These are phyloP conservation scores for Lactarius psammicola DNA, from an alignment of 768 basidiomycete species.

Conservation along the genomic window DNA sequence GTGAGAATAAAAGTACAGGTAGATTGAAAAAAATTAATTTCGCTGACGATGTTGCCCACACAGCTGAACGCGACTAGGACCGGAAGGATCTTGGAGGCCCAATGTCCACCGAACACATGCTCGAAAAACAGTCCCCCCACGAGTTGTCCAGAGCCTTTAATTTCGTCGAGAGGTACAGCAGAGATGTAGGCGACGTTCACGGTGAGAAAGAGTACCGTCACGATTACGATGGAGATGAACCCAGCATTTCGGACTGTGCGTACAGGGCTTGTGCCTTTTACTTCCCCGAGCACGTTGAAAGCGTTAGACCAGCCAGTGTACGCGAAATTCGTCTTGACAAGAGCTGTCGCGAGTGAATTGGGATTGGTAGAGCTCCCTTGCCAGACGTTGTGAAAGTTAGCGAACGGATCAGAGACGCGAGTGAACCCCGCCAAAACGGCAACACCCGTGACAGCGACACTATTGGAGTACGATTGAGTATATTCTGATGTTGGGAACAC, in stretches of 20 bases:
- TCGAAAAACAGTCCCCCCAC: constrained; percentile 51
- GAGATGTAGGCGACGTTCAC: constrained; percentile 43
- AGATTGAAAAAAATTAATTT: constrained; percentile 40
- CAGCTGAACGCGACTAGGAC: constrained; percentile 27
- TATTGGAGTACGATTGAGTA: constrained; percentile 19
- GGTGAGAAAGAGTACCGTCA: constrained; percentile 49
- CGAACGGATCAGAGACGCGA: constrained; percentile 32
- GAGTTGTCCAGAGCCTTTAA: constrained; percentile 44
- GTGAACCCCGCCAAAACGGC: constrained; percentile 34
- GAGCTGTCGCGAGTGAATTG: constrained; percentile 33
- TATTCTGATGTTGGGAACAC: not conserved
- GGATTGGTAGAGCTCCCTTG: constrained; percentile 32
- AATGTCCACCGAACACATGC: constrained; percentile 46
- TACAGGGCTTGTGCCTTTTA: constrained; percentile 40
- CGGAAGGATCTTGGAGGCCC: constrained; percentile 29
- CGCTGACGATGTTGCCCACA: constrained; percentile 35
- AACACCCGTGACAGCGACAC: constrained; percentile 33
- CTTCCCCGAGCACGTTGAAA: constrained; percentile 48
- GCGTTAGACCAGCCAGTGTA: constrained; percentile 42
- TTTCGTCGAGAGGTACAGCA: constrained; percentile 45
- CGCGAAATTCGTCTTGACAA: constrained; percentile 35
- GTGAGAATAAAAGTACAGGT: constrained; percentile 39
- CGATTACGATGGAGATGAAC: constrained; percentile 45
- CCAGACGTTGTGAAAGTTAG: constrained; percentile 36
- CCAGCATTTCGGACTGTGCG: constrained; percentile 47